These are phyloP conservation scores for Zostera marina DNA, from an alignment of 116 monocot genomes.

Conservation along the genomic window DNA sequence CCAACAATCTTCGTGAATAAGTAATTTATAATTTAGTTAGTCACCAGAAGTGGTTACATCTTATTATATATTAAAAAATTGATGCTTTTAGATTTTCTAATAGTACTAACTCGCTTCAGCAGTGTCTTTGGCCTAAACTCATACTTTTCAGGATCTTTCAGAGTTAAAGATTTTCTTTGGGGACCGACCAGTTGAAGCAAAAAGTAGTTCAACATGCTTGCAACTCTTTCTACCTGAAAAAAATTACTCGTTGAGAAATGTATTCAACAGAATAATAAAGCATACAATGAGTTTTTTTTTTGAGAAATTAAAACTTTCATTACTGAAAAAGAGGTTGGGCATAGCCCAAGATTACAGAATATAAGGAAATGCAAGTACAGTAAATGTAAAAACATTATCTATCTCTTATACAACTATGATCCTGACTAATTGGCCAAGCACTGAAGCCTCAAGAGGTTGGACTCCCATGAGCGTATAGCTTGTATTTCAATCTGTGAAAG, in stretches of 20 bases:
- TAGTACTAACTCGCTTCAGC: conserved; percentile 53
- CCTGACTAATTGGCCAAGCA: too few species aligned
- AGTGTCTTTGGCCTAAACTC: conserved; percentile 94
- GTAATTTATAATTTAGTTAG: not conserved
- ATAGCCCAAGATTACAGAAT: too few species aligned
- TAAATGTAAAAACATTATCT: too few species aligned
- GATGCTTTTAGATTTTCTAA: not conserved
- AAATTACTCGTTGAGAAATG: not conserved
- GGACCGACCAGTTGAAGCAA: conserved; percentile 94
- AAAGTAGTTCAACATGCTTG: conserved; percentile 97
- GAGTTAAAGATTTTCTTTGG: conserved; percentile 67
- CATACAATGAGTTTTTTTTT: not conserved
- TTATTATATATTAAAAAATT: not conserved
- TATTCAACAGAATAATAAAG: conserved; percentile 1
- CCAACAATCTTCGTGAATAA: conserved; percentile 55
- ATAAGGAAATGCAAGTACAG: too few species aligned
- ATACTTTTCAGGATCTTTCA: conserved; percentile 98
- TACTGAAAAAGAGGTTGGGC: too few species aligned
- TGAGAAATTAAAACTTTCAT: too few species aligned
- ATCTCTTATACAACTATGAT: too few species aligned
- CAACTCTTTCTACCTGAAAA: conserved; percentile 87
- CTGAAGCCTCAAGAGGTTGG: too few species aligned
- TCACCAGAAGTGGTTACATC: not conserved
- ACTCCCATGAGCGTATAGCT: too few species aligned
- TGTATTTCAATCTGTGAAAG: too few species aligned